Evolutionary conservation across 2,329 filamentous ascomycete species (phyloP).

Genomic region (Hypoxylon sp.): DNA sequence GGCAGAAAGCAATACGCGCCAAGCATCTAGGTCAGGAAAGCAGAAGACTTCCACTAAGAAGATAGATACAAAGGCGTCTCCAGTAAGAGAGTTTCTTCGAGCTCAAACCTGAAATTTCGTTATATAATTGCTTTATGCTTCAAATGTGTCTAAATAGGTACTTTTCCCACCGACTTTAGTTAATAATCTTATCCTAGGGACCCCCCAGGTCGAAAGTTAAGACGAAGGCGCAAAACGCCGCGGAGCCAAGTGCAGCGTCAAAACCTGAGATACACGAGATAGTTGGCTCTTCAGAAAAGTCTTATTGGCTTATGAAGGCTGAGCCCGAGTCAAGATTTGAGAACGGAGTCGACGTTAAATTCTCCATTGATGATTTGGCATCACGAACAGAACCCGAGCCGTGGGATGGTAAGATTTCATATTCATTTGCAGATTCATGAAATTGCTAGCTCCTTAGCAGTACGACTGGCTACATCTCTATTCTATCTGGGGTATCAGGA

Average conservation of each 20-base stretch:
- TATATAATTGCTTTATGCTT: background rate
- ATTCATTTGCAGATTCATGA: constrained; percentile 8
- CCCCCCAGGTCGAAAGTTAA: constrained; percentile 20
- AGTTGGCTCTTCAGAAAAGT: constrained; percentile 44
- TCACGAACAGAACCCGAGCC: constrained; percentile 82
- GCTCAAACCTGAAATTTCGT: background rate
- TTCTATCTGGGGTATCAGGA: constrained; percentile 27
- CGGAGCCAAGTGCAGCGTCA: constrained; percentile 28
- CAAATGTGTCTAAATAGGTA: background rate
- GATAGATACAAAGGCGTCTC: constrained; percentile 1
- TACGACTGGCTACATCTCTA: constrained; percentile 18
- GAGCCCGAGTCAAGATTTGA: constrained; percentile 90
- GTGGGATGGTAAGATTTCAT: constrained; percentile 82
- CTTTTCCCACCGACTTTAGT: constrained; percentile 7
- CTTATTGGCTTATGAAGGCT: constrained; percentile 87
- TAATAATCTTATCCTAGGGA: constrained; percentile 23
- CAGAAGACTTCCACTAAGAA: constrained; percentile 26
- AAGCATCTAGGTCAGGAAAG: constrained; percentile 7
- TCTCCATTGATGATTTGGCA: constrained; percentile 92
- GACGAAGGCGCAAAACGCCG: constrained; percentile 27
- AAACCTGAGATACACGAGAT: constrained; percentile 25
- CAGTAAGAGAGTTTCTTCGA: constrained; percentile 31
- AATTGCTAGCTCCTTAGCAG: constrained; percentile 17
- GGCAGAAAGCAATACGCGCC: constrained; percentile 7
- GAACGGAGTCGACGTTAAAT: constrained; percentile 89